These are phyloP conservation scores for Trichoderma citrinoviride DNA, from an alignment of 2,329 filamentous ascomycete species.

Conservation along the genomic window DNA sequence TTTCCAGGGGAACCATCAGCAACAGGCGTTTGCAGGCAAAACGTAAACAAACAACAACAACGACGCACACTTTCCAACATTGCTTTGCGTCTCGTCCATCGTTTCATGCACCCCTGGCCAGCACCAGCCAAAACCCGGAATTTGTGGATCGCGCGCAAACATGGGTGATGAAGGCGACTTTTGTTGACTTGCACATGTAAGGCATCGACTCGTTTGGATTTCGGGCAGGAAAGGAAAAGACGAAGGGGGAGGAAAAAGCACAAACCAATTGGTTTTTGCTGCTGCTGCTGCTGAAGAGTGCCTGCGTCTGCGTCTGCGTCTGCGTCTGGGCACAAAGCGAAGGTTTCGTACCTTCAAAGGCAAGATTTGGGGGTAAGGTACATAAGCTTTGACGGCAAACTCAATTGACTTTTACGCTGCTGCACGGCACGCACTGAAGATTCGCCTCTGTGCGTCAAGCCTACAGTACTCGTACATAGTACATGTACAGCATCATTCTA, in stretches of 20 bases:
- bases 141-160: not conserved
- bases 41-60: slow-evolving; percentile 4
- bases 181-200: not conserved
- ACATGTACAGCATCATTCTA: no score
- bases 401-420: not conserved
- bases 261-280: not conserved
- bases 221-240: not conserved
- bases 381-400: not conserved
- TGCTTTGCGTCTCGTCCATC: not conserved
- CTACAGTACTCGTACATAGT: no score
- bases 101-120: slow-evolving; percentile 3
- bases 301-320: no score
- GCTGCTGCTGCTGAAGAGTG: not conserved
- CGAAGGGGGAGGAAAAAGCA: no score
- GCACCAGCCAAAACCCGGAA: not conserved
- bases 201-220: not conserved
- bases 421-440: not conserved
- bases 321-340: no score
- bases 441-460: not conserved
- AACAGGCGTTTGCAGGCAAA: not conserved
- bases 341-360: no score
- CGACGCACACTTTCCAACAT: no score
- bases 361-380: no score
- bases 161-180: not conserved
- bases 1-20: not conserved